Evolutionary conservation across 192 early-diverging fungal genomes (phyloP).

Genomic region (Mortierella antarctica): DNA sequence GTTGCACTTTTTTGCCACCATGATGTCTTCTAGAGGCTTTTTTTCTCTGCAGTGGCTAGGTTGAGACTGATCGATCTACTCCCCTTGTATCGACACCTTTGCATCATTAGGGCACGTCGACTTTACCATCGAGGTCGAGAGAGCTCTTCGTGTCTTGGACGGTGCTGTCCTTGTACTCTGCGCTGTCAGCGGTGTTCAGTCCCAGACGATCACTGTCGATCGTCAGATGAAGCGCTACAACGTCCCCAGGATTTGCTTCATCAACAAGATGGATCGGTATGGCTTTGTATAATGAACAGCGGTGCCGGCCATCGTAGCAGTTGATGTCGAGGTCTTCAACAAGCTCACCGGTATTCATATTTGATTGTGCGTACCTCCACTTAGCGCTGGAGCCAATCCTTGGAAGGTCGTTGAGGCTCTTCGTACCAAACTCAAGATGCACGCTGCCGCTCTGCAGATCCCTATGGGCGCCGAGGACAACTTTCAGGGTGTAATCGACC

Average conservation of each 20-base stretch:
- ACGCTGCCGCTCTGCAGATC: slow-evolving; percentile 82
- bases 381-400: slow-evolving; percentile 83
- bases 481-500: slow-evolving; percentile 92
- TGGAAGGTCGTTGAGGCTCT: slow-evolving; percentile 84
- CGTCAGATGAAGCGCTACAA: slow-evolving; percentile 92
- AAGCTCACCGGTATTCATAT: not conserved
- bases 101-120: slow-evolving; percentile 78
- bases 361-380: not conserved
- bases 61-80: too few species aligned
- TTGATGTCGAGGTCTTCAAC: not conserved
- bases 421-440: slow-evolving; percentile 79
- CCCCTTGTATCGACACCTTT: too few species aligned
- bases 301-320: not conserved
- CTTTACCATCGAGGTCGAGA: slow-evolving; percentile 91
- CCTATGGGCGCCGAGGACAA: slow-evolving; percentile 90
- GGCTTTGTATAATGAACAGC: not conserved
- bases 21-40: too few species aligned
- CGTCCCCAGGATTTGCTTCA: slow-evolving; percentile 87
- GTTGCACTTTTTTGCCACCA: too few species aligned
- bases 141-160: slow-evolving; percentile 87
- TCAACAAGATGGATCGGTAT: slow-evolving; percentile 91
- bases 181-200: slow-evolving; percentile 87
- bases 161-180: slow-evolving; percentile 88
- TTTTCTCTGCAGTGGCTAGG: too few species aligned
- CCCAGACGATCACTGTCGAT: slow-evolving; percentile 91